A percentile compares a stretch with the other conserved stretches of the same genome.
Conservation (phyloP, 306 rosid species). For the Quercus robur region DNA sequence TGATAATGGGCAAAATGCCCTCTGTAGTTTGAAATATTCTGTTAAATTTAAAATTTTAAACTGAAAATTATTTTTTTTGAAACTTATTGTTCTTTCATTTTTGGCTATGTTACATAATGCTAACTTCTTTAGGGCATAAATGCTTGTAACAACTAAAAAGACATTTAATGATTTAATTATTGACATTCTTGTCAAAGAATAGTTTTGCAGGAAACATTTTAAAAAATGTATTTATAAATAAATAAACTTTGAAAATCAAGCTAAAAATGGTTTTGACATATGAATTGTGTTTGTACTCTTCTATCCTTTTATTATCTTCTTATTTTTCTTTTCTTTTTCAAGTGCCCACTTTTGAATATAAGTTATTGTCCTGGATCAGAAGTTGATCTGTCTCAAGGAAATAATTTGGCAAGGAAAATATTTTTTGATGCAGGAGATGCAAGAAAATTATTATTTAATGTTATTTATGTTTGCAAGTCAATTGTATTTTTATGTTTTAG, state of each 20-base stretch:
- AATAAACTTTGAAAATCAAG: background rate
- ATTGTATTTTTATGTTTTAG: too few relatives aligned
- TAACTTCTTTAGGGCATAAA: background rate
- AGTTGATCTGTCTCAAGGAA: conserved; percentile 44
- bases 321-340: conserved; percentile 11
- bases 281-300: background rate
- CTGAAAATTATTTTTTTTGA: too few relatives aligned
- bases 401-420: conserved; percentile 36
- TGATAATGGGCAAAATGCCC: too few relatives aligned
- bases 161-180: background rate
- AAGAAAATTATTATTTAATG: too few relatives aligned
- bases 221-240: too few relatives aligned
- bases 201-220: too few relatives aligned
- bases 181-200: background rate
- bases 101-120: background rate
- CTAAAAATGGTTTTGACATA: background rate
- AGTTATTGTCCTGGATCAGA: conserved; percentile 55
- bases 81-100: background rate
- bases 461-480: too few relatives aligned
- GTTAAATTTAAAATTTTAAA: too few relatives aligned
- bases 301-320: background rate
- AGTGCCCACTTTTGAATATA: conserved; percentile 55
- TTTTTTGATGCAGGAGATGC: background rate
- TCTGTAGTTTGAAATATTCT: too few relatives aligned
- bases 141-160: background rate